Percentiles rank a stretch among this genome's conserved stretches.
Conservation (phyloP, 1,139 yeast species). For the Yamadazyma jaroonii region DNA sequence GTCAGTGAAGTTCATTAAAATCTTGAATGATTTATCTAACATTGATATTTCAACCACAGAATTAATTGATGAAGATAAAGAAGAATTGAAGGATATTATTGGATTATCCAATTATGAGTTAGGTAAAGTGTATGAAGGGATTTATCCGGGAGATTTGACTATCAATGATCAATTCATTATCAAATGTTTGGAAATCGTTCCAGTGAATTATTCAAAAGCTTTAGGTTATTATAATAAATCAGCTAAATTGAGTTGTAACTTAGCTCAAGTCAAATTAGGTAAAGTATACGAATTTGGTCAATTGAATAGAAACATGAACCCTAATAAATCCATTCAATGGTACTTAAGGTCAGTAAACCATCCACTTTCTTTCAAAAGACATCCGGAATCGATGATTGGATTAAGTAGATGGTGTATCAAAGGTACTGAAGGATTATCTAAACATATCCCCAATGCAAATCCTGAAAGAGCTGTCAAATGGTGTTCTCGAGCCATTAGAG, state of each 20-base stretch:
- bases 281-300: slow-evolving; percentile 86
- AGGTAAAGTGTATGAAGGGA: slow-evolving; percentile 70
- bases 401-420: slow-evolving; percentile 89
- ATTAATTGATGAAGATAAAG: slow-evolving; percentile 38
- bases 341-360: slow-evolving; percentile 72
- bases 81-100: slow-evolving; percentile 41
- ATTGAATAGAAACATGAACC: slow-evolving; percentile 60
- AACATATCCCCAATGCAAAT: slow-evolving; percentile 57
- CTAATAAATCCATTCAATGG: slow-evolving; percentile 85
- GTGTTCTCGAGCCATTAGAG: slow-evolving; percentile 85
- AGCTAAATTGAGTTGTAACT: slow-evolving; percentile 71
- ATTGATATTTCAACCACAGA: slow-evolving; percentile 36
- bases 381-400: slow-evolving; percentile 86
- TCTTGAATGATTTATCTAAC: slow-evolving; percentile 36
- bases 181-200: slow-evolving; percentile 35
- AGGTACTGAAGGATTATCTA: slow-evolving; percentile 62
- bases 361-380: slow-evolving; percentile 54
- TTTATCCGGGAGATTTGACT: slow-evolving; percentile 46
- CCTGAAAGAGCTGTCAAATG: slow-evolving; percentile 82
- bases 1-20: slow-evolving; percentile 34
- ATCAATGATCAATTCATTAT: slow-evolving; percentile 36
- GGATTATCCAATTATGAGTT: slow-evolving; percentile 50
- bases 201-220: slow-evolving; percentile 58
- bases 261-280: slow-evolving; percentile 85
- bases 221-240: slow-evolving; percentile 70